Percentiles rank a stretch among this genome's conserved stretches.
phyloP scores from a whole-genome alignment of 192 early-diverging fungal genomes.

The Irineochytrium annulatum region DNA sequence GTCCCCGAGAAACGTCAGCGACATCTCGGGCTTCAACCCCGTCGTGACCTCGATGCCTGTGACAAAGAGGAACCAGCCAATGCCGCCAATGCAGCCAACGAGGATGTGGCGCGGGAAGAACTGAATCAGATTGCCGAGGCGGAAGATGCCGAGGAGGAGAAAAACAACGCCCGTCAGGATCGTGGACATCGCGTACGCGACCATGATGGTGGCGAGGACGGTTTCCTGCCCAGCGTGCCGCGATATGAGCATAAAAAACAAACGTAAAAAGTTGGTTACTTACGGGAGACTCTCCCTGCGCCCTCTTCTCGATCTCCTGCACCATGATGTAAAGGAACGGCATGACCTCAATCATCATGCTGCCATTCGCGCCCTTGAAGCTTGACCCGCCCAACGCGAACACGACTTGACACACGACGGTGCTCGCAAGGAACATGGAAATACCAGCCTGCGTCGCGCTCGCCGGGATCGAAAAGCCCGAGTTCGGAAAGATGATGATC shows the following conservation, averaged over 20 bases:
- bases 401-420: slow-evolving; percentile 45
- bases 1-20: slow-evolving; percentile 50
- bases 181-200: slow-evolving; percentile 81
- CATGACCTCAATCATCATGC: slow-evolving; percentile 88
- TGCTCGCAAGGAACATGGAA: slow-evolving; percentile 80
- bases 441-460: slow-evolving; percentile 69
- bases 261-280: too few species aligned
- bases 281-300: too few species aligned
- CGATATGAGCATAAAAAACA: too few species aligned
- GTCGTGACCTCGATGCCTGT: slow-evolving; percentile 90
- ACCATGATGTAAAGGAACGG: slow-evolving; percentile 85
- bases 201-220: slow-evolving; percentile 85
- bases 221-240: slow-evolving; percentile 30
- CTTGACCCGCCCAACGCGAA: slow-evolving; percentile 72
- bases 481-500: slow-evolving; percentile 83
- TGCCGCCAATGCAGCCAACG: slow-evolving; percentile 93
- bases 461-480: slow-evolving; percentile 28
- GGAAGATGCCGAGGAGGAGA: slow-evolving; percentile 76
- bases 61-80: slow-evolving; percentile 88
- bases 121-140: slow-evolving; percentile 55
- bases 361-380: slow-evolving; percentile 89
- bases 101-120: slow-evolving; percentile 80
- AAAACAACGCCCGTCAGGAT: slow-evolving; percentile 87
- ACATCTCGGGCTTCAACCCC: slow-evolving; percentile 54
- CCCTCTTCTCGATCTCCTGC: slow-evolving; percentile 51